Evolutionary conservation across 108 stramenopile genomes (phyloP).

Genomic region (Seminavis robusta): DNA sequence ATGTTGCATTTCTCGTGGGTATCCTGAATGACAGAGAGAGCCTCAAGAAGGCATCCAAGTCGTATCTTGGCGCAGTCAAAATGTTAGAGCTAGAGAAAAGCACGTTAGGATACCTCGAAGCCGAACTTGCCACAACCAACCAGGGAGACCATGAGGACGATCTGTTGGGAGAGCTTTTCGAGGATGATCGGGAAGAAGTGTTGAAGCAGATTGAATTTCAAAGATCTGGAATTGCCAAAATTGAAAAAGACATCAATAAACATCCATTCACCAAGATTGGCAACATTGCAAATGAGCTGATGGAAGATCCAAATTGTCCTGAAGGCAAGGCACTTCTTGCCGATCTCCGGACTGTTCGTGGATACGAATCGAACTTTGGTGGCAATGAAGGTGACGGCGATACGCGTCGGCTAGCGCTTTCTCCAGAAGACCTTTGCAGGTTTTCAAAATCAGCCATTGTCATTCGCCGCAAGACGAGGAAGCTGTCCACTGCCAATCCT

Average conservation of each 20-base stretch:
- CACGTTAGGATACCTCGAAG: constrained; percentile 56
- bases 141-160: constrained; percentile 2
- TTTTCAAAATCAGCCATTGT: constrained; percentile 48
- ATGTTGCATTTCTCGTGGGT: constrained; percentile 25
- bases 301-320: constrained; percentile 26
- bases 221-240: constrained; percentile 38
- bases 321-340: constrained; percentile 4
- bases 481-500: constrained; percentile 29
- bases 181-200: constrained; percentile 40
- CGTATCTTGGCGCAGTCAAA: constrained; percentile 32
- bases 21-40: constrained; percentile 58
- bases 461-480: constrained; percentile 32
- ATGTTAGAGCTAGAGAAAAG: constrained; percentile 61
- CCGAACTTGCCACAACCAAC: constrained; percentile 17
- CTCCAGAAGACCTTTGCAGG: constrained; percentile 24
- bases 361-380: no score
- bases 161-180: constrained; percentile 7
- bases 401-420: constrained; percentile 5
- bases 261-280: constrained; percentile 48
- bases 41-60: constrained; percentile 68
- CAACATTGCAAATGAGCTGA: constrained; percentile 49
- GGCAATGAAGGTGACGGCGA: background rate
- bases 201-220: constrained; percentile 56
- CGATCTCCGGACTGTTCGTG: background rate
- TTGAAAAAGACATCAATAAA: constrained; percentile 42